Conservation (phyloP, 164 flowering plant genomes). For the Liriodendron chinense region DNA sequence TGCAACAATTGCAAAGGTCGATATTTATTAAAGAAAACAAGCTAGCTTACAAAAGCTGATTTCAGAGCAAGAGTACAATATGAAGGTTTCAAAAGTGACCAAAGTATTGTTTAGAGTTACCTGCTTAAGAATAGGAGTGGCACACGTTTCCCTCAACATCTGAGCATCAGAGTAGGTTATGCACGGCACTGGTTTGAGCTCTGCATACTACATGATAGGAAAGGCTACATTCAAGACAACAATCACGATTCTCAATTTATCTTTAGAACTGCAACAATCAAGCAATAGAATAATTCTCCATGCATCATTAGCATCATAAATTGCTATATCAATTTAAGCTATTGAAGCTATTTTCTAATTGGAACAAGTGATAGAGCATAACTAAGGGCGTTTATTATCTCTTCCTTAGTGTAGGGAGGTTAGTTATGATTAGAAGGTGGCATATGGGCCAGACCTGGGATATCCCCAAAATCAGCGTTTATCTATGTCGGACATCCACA, state of each 20-base stretch:
- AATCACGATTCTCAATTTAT: neutral
- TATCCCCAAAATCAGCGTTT: too few species aligned
- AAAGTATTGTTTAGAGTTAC: conserved; percentile 23
- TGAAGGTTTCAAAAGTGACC: neutral
- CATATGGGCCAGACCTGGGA: too few species aligned
- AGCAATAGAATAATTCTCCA: neutral
- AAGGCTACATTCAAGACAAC: conserved; percentile 4
- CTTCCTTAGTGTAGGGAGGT: too few species aligned
- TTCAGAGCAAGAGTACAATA: neutral
- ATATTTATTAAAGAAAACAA: too few species aligned
- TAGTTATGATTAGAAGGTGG: too few species aligned
- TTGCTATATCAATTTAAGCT: neutral
- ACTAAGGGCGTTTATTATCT: too few species aligned
- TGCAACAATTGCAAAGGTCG: too few species aligned
- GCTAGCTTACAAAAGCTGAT: neutral
- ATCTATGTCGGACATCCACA: too few species aligned
- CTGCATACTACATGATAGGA: conserved; percentile 71
- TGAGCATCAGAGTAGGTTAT: conserved; percentile 80
- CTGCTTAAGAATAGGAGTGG: conserved; percentile 90
- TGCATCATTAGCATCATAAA: neutral
- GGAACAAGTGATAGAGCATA: too few species aligned
- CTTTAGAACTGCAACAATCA: neutral
- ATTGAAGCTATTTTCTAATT: neutral
- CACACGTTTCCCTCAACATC: conserved; percentile 66
- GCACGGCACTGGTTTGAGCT: conserved; percentile 97